Base-by-base conservation (phyloP, 2,329 filamentous ascomycete species). In the Monosporascus sp. region DNA sequence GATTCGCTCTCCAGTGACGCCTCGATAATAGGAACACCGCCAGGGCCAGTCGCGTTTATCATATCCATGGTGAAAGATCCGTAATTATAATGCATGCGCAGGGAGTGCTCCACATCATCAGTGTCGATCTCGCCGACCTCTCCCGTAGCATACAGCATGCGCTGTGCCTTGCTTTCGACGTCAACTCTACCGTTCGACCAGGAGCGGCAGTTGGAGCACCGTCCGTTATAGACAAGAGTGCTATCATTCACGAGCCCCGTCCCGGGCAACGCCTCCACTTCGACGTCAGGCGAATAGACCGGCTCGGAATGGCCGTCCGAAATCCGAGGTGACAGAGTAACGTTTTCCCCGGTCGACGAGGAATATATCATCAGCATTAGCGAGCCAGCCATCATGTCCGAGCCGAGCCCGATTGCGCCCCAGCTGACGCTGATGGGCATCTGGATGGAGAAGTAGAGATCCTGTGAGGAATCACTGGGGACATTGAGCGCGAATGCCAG, bases 401-500 rank as follows among this genome's bases (percentile, higher is more conserved):
- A 74, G 46, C 81, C 82, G 38, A 83, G 72, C 37, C 82, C 82
- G 43, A 85, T 65, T 53, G 77, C 79, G 43, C 74, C 74, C 80
- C 80, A 85, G 37, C 76, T 74, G 38, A 73, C 68, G 9, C 65
- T 63, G 38, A 65, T 68, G 31, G 76, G 72, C 40, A 78, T 75
- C 54, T 76, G 74, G 17, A 85, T 60, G n/a, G 75, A 75, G 65
- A 84, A 80, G 68, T 75, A 83, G 40, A 84, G 63, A 59, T 82
- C 73, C 45, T 71, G 73, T 26, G 68, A 59, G 24, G 71, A 70
- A 52, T 76, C 87, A 67, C 85, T 93, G 54, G 92, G 88, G 45
- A 96, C 74, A 67, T 96, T 91, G 9, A 96, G 63, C 20, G 82
- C 83, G 53, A 81, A 78, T 7, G 87, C 87, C 2, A 73, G 72